phyloP scores from a whole-genome alignment of 73 alveolate species.

The Urostyla sp. region DNA sequence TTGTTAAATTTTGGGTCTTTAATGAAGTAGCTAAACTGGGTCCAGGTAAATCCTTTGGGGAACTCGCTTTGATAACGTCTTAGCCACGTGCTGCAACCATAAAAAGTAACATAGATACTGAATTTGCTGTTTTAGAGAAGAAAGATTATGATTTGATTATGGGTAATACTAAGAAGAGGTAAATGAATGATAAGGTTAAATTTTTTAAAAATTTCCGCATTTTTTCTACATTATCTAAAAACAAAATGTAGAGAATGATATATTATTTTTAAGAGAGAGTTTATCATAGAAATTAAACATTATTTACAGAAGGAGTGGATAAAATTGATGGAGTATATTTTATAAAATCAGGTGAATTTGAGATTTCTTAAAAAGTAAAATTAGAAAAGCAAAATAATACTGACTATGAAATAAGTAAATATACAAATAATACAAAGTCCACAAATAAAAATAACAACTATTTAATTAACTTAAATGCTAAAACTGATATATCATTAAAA shows the following conservation, averaged over 20 bases:
- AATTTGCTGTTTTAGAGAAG: conserved; percentile 56
- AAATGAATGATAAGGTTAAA: conserved; percentile 57
- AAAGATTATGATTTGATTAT: conserved; percentile 60
- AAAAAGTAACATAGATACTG: conserved; percentile 30
- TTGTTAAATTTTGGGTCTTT: conserved; percentile 21
- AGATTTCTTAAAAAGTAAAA: conserved; percentile 44
- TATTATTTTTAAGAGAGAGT: conserved; percentile 53
- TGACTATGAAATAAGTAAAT: neutral
- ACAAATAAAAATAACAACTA: too few relatives aligned
- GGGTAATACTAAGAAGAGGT: conserved; percentile 52
- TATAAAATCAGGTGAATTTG: conserved; percentile 69
- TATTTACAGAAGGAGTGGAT: conserved; percentile 63
- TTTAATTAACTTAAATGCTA: conserved; percentile 9
- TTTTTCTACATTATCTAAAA: conserved; percentile 53
- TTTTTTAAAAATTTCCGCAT: conserved; percentile 63
- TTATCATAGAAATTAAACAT: conserved; percentile 45
- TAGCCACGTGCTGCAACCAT: conserved; percentile 71
- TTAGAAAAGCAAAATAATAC: conserved; percentile 6
- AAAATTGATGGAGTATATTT: conserved; percentile 52
- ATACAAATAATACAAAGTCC: too few relatives aligned
- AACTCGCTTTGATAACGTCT: conserved; percentile 66
- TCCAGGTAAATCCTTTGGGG: conserved; percentile 67
- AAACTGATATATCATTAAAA: conserved; percentile 22
- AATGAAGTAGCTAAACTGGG: conserved; percentile 39
- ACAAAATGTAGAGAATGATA: conserved; percentile 67